Evolutionary conservation across 208 protist genomes (phyloP), one percentile per base, ranked within the genome.

Genomic region (Trypanosoma cruzi): DNA sequence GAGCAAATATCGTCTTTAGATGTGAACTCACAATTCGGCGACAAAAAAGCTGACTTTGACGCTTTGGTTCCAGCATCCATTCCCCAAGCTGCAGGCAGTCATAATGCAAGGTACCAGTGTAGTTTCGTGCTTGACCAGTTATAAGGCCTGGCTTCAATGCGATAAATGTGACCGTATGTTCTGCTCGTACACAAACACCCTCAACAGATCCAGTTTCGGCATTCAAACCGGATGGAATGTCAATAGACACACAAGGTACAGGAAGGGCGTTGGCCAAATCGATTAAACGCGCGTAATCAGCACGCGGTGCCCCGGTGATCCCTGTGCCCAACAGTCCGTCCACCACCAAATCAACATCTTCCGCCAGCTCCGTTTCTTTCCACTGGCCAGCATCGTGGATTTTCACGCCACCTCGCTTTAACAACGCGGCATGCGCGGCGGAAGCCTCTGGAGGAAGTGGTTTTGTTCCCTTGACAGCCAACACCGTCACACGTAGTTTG

Each of bases 151-250:
- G 87, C 73, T 96, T 96, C n/a, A 93, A 32, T 31, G 72, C 81
- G 46, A 96, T 91, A 65, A 93, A 93, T 5, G 88, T 90, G 18
- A 86, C 73, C 0, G 90, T 96, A 78, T 89, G 81, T 29, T 90
- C 76, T 0, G 90, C 90, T 29, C 34, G 53, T 56, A 96, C 64
- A 71, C 90, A 96, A 29, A 53, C 64, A 7, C 86, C 90, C 3
- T 79, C 71, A 1, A 74, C 80, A 58, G 49, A 72, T 1, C 90
- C 90, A 0, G 90, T 93, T 61, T 92, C 85, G 0, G 87, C 87
- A 68, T 96, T 85, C n/a, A 96, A 77, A 2, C 90, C 90, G 20
- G 88, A 92, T 8, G 90, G 90, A 52, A 96, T 86, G 64, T 96
- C 90, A 67, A 96, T 92, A 13, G 90, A 75, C 42, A 96, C 79